phyloP scores from a whole-genome alignment of 495 filamentous ascomycete genomes.

The Tuber aestivum region DNA sequence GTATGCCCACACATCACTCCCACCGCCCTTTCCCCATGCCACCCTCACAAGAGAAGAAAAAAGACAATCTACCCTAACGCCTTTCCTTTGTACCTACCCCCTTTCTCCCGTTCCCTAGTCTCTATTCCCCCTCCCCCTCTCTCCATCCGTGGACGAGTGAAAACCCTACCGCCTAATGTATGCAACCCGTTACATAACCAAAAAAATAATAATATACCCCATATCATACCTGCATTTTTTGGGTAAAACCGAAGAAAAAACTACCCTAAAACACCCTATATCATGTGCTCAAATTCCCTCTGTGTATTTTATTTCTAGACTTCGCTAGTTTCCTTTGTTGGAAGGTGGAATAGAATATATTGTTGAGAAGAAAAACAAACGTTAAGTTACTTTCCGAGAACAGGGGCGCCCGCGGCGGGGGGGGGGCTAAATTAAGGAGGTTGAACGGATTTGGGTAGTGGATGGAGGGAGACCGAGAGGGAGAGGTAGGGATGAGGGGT shows the following conservation, averaged over 20 bases:
- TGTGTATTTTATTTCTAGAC: background rate
- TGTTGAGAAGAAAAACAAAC: background rate
- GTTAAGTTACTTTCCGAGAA: background rate
- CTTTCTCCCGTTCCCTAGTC: background rate
- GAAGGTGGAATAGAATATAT: background rate
- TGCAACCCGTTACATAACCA: background rate
- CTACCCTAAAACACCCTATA: background rate
- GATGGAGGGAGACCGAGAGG: background rate
- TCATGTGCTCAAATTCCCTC: background rate
- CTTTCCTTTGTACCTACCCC: background rate
- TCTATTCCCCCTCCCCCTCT: background rate
- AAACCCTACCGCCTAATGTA: background rate
- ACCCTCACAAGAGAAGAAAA: background rate
- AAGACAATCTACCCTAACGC: background rate
- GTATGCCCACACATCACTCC: background rate
- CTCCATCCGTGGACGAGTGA: background rate
- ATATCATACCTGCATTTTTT: background rate
- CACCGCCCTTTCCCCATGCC: background rate
- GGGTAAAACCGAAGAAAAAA: background rate
- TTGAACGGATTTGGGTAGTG: background rate
- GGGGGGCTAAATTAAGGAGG: background rate
- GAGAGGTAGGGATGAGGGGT: background rate
- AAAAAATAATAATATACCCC: background rate
- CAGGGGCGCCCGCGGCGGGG: background rate
- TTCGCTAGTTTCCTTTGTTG: background rate